These are phyloP conservation scores for Stagonosporopsis tanaceti DNA, from an alignment of 2,329 filamentous ascomycete species.

Conservation along the genomic window DNA sequence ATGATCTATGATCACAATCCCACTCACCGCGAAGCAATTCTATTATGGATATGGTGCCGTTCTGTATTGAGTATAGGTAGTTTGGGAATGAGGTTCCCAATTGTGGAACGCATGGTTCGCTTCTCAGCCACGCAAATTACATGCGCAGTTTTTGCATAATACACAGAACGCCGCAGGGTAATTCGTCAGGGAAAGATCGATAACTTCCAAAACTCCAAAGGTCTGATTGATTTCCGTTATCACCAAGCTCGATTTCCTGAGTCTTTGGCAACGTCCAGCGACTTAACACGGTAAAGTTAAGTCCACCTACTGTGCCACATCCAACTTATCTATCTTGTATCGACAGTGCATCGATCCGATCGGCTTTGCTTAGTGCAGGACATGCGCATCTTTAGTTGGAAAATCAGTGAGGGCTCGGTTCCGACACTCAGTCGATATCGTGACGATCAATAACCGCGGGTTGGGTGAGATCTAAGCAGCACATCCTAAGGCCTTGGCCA, in stretches of 20 bases:
- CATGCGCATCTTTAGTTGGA: not conserved
- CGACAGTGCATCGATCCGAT: not conserved
- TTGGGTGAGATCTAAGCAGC: not conserved
- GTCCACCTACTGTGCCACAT: too few relatives aligned
- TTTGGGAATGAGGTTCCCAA: slow-evolving; percentile 34
- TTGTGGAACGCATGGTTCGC: slow-evolving; percentile 31
- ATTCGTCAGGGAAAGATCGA: not conserved
- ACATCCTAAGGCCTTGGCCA: not conserved
- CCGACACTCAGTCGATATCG: not conserved
- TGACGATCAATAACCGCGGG: not conserved
- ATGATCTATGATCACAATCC: slow-evolving; percentile 70
- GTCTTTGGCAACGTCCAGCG: not conserved
- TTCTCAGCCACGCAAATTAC: slow-evolving; percentile 18
- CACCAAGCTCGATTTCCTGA: not conserved
- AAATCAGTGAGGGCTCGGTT: not conserved
- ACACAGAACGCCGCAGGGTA: not conserved
- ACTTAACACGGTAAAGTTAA: not conserved
- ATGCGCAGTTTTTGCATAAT: slow-evolving; percentile 7
- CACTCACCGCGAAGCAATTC: slow-evolving; percentile 4
- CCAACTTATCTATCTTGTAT: not conserved
- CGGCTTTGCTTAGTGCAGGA: not conserved
- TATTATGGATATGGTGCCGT: slow-evolving; percentile 23
- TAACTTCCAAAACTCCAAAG: not conserved
- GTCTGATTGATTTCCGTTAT: not conserved
- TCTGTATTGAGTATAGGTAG: slow-evolving; percentile 49